Percentiles rank a stretch among this genome's conserved stretches.
Conservation (phyloP, 2,329 filamentous ascomycete species). For the Clarireedia hainanense region DNA sequence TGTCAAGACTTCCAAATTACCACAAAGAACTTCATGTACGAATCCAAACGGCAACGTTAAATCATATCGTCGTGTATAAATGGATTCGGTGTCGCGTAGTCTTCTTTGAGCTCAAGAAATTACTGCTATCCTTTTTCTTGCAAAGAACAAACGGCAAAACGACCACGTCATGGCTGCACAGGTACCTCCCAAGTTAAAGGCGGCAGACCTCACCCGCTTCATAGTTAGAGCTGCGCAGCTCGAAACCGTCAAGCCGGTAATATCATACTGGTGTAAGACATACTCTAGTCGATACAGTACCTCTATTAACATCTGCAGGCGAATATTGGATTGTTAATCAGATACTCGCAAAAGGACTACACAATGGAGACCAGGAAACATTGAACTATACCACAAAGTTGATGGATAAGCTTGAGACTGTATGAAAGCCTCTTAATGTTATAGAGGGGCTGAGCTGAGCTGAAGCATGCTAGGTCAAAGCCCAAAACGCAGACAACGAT, state of each 20-base stretch:
- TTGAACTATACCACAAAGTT: constrained; percentile 72
- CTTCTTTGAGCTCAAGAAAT: neutral
- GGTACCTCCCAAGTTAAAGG: constrained; percentile 65
- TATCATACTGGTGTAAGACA: constrained; percentile 87
- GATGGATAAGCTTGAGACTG: constrained; percentile 86
- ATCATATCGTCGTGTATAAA: no score
- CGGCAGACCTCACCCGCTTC: constrained; percentile 77
- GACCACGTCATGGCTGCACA: constrained; percentile 55
- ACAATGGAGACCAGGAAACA: constrained; percentile 70
- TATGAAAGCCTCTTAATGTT: constrained; percentile 27
- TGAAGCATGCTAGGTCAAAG: constrained; percentile 49
- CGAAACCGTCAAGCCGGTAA: constrained; percentile 73
- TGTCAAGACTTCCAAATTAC: no score
- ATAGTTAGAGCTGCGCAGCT: constrained; percentile 78
- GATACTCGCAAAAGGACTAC: constrained; percentile 73
- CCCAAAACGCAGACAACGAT: constrained; percentile 66
- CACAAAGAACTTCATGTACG: no score
- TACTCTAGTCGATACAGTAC: neutral
- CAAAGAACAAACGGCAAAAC: no score
- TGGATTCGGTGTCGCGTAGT: no score
- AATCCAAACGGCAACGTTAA: no score
- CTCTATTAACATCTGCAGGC: constrained; percentile 41
- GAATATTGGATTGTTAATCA: constrained; percentile 92
- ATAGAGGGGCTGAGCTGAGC: neutral
- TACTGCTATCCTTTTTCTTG: neutral